Conservation (phyloP, 441 rosid genomes). For the Capsella rubella region DNA sequence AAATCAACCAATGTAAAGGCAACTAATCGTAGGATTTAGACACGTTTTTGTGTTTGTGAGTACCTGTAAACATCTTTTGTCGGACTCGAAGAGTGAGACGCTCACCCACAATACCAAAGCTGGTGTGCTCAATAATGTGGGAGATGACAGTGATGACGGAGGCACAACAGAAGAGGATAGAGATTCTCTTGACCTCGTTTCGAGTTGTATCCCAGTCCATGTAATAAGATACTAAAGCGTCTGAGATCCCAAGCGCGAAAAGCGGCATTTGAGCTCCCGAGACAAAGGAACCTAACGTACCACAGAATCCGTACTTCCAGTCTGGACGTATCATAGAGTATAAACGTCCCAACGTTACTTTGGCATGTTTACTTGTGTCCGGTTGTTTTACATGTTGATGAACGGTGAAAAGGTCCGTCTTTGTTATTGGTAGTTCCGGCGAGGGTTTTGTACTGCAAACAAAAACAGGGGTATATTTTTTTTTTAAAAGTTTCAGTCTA, state of each 20-base stretch:
- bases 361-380: constrained; percentile 48
- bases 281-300: constrained; percentile 64
- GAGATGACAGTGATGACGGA: constrained; percentile 67
- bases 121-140: constrained; percentile 72
- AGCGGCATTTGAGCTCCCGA: constrained; percentile 93
- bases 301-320: constrained; percentile 81
- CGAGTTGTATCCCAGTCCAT: constrained; percentile 93
- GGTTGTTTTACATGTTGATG: constrained; percentile 59
- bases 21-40: background rate
- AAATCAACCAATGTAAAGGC: constrained; percentile 10
- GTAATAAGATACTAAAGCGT: constrained; percentile 88
- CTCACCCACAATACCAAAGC: constrained; percentile 91
- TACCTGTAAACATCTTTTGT: constrained; percentile 82
- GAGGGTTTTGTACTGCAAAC: constrained; percentile 56
- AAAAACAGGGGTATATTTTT: background rate
- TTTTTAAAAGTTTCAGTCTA: too few species aligned
- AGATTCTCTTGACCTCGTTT: constrained; percentile 73
- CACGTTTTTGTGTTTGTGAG: background rate
- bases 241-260: constrained; percentile 89
- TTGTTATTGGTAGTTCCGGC: constrained; percentile 60
- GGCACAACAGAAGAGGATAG: constrained; percentile 70
- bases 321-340: constrained; percentile 88
- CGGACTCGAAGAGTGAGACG: constrained; percentile 88
- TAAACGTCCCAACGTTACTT: constrained; percentile 62
- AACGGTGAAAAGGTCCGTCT: constrained; percentile 61